These are phyloP conservation scores for Ogataea methylovora DNA, from an alignment of 805 yeast species.

Conservation along the genomic window DNA sequence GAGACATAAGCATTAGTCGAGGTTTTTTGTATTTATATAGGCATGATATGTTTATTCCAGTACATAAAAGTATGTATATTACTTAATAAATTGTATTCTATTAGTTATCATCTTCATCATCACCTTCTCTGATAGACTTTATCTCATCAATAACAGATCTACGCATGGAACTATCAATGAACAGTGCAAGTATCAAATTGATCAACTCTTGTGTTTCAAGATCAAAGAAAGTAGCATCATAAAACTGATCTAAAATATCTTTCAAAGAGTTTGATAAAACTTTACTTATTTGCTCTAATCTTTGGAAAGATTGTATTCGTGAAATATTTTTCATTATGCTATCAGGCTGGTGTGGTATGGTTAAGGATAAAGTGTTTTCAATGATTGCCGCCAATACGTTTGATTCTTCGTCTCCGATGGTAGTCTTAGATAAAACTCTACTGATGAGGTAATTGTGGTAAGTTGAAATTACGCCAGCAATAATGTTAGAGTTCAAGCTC, in stretches of 20 bases:
- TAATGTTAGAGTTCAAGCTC: slow-evolving; percentile 11
- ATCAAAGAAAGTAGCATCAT: slow-evolving; percentile 45
- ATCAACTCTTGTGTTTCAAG: slow-evolving; percentile 39
- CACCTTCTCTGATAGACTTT: slow-evolving; percentile 30
- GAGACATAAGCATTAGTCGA: too few species aligned
- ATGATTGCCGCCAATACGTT: slow-evolving; percentile 11
- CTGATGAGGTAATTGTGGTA: slow-evolving; percentile 12
- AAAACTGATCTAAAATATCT: slow-evolving; percentile 40
- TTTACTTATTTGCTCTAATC: slow-evolving; percentile 19
- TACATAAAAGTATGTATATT: too few species aligned
- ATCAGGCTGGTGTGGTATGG: slow-evolving; percentile 1
- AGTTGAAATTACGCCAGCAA: slow-evolving; percentile 10
- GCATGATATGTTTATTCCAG: too few species aligned
- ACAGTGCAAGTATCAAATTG: slow-evolving; percentile 32
- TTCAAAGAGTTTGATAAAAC: slow-evolving; percentile 29
- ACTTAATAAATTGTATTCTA: too few species aligned
- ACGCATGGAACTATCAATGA: slow-evolving; percentile 39
- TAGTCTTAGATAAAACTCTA: slow-evolving; percentile 13
- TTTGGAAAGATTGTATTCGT: slow-evolving; percentile 18
- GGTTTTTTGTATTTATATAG: too few species aligned
- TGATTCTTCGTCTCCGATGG: slow-evolving; percentile 27
- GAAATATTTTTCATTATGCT: slow-evolving; percentile 4
- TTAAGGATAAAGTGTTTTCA: slow-evolving; percentile 3
- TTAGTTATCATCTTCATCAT: too few species aligned
- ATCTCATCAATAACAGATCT: slow-evolving; percentile 38